Conservation (phyloP, 2,329 filamentous ascomycete genomes). For the Emmonsiellopsis sp. region DNA sequence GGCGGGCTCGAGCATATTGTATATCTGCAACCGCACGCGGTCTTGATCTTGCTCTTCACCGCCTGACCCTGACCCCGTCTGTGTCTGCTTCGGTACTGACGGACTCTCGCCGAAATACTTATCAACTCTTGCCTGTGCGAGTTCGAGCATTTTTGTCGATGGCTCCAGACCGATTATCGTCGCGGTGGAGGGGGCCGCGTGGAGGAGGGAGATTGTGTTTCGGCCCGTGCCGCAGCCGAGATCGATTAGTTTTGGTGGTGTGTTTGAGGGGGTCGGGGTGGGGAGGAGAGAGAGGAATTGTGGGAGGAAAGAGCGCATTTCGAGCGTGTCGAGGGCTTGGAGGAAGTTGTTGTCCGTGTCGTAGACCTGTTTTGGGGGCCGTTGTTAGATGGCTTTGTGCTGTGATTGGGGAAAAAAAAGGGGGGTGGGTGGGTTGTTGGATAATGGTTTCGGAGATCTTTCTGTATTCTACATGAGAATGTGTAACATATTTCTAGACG, state of each 20-base stretch:
- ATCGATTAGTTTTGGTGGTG: conserved; percentile 41
- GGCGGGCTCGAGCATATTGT: conserved; percentile 30
- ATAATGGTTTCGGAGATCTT: neutral
- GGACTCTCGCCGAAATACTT: conserved; percentile 3
- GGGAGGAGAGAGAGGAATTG: conserved; percentile 32
- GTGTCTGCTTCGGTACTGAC: neutral
- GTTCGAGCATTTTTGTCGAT: conserved; percentile 47
- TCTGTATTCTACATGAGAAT: neutral
- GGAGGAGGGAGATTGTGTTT: conserved; percentile 47
- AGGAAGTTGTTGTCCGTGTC: conserved; percentile 59
- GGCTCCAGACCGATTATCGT: conserved; percentile 47
- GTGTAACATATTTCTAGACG: neutral
- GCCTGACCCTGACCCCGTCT: neutral
- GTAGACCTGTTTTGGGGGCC: conserved; percentile 36
- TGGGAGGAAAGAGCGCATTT: conserved; percentile 45
- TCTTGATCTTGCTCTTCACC: neutral
- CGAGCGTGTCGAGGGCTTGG: conserved; percentile 51
- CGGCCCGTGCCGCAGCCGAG: conserved; percentile 57
- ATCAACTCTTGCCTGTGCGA: conserved; percentile 36
- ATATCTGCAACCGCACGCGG: conserved; percentile 15
- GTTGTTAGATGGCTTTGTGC: neutral
- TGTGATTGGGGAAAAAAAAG: neutral
- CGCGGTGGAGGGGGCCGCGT: conserved; percentile 13
- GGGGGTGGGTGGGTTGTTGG: neutral
- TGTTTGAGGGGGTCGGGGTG: conserved; percentile 4